phyloP scores from a whole-genome alignment of 768 basidiomycete genomes.

The Agrocybe praecox region DNA sequence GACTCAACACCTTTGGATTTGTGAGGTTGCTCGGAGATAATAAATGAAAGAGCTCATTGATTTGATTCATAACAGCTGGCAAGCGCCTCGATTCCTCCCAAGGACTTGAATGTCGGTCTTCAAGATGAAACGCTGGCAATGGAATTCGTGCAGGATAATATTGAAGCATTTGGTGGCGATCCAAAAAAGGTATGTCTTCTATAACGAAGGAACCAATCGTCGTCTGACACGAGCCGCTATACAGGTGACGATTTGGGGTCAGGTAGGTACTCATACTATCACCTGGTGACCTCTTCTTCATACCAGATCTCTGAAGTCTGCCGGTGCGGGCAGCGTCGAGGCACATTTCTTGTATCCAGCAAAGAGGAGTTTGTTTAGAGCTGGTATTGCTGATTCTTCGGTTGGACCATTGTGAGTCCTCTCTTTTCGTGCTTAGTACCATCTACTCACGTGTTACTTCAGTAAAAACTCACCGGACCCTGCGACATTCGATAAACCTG shows the following conservation, averaged over 20 bases:
- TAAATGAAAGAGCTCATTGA: too few species aligned
- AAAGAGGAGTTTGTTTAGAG: conserved; percentile 42
- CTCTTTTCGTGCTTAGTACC: not conserved
- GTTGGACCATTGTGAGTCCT: conserved; percentile 55
- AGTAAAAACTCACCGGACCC: conserved; percentile 54
- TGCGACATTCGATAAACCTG: conserved; percentile 51
- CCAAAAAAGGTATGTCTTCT: conserved; percentile 43
- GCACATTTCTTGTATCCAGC: conserved; percentile 47
- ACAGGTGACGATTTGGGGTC: conserved; percentile 60
- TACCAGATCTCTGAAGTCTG: conserved; percentile 35
- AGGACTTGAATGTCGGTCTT: conserved; percentile 61
- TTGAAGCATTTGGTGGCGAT: conserved; percentile 69
- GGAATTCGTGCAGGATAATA: conserved; percentile 64
- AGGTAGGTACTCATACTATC: conserved; percentile 28
- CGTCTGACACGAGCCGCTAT: not conserved
- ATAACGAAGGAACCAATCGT: too few species aligned
- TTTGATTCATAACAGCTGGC: too few species aligned
- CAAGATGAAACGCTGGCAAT: conserved; percentile 62
- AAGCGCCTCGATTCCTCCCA: conserved; percentile 42
- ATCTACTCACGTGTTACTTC: too few species aligned
- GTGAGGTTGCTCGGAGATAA: too few species aligned
- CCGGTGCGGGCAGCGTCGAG: conserved; percentile 53
- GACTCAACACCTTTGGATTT: conserved; percentile 60
- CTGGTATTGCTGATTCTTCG: conserved; percentile 53
- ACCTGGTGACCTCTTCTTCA: not conserved